Percentiles rank a stretch among this genome's conserved stretches.
Conservation (phyloP, 129 eudicot genomes). For the Silybum marianum region DNA sequence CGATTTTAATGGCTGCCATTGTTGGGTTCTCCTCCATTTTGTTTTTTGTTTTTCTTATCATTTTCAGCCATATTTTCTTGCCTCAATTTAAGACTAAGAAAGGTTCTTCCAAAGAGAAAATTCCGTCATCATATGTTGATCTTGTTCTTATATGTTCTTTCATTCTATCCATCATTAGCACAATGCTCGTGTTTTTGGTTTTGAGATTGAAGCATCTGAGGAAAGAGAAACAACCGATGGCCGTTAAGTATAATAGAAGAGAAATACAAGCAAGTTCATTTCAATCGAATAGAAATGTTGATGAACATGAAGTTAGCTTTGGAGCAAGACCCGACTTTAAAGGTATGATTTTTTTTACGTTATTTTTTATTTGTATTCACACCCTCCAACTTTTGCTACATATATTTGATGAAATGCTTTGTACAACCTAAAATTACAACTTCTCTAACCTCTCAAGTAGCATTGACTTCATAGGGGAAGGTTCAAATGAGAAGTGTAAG, state of each 20-base stretch:
- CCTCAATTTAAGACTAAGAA: slow-evolving; percentile 38
- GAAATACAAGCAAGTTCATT: slow-evolving; percentile 33
- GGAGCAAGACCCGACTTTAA: slow-evolving; percentile 74
- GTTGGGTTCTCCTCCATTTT: slow-evolving; percentile 45
- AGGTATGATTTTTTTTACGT: slow-evolving; percentile 43
- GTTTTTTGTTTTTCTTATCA: slow-evolving; percentile 46
- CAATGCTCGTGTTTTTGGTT: slow-evolving; percentile 33
- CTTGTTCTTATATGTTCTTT: slow-evolving; percentile 59
- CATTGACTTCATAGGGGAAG: neutral
- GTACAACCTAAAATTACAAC: neutral
- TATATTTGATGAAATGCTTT: neutral
- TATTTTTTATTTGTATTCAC: neutral
- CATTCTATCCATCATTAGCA: slow-evolving; percentile 44
- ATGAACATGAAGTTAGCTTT: slow-evolving; percentile 65
- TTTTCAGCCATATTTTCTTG: slow-evolving; percentile 50
- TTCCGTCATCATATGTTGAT: slow-evolving; percentile 53
- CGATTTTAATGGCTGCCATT: slow-evolving; percentile 47
- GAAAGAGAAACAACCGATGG: slow-evolving; percentile 29
- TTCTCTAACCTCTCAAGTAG: neutral
- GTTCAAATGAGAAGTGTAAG: neutral
- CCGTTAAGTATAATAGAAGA: slow-evolving; percentile 32
- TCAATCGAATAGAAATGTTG: slow-evolving; percentile 39
- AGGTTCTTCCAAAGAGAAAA: slow-evolving; percentile 44
- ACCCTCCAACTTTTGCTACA: neutral
- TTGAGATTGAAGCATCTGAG: slow-evolving; percentile 47